Base-by-base conservation (phyloP, 306 rosid species). In the Cucurbita ficifolia region DNA sequence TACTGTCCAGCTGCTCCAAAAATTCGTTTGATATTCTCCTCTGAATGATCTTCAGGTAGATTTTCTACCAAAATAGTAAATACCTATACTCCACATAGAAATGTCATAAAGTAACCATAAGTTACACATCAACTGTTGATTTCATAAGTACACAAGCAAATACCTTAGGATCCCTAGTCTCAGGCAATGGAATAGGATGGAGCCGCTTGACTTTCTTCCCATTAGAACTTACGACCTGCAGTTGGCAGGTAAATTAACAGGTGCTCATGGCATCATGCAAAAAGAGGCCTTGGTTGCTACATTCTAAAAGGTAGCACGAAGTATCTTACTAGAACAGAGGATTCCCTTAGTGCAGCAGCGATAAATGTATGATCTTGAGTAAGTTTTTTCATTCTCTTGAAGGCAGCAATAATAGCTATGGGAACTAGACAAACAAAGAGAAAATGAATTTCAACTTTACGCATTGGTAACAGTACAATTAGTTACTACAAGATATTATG, bases 61-160 rank as follows among this genome's bases (percentile, higher is more conserved):
- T 95, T 87, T 82, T 95, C 99, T 73, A 82, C 96, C 89, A 95
- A 76, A 79, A 95, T 97, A 86, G 99, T 95, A 77, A 18, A 91
- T 79, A 84, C 86, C 99, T 95, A 74, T 80, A 84, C 76, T 65
- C 82, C 86, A 77, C 77, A 79, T 68, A 90, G 86, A 76, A 12
- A 72, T 40, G 81, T 29, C 52, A 39, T 79, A 65, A 76, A 62
- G 39, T 73, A 35, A 61, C 8, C 18, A 14, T 70, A 55, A 7
- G 63, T 46, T 74, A 70, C 8, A 77, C 33, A 58, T 4, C 46
- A 64, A 71, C 8, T 10, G 16, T 33, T 9, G 29, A 33, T 45
- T 17, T 53, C 76, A 45, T 50, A 81, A 63, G 53, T 63, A 80
- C 79, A 49, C 58, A 69, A 42, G 73, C 35, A 76, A 74, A 53